Conservation (phyloP, 176 grass and related monocot genomes). For the Aegilops umbellulata region DNA sequence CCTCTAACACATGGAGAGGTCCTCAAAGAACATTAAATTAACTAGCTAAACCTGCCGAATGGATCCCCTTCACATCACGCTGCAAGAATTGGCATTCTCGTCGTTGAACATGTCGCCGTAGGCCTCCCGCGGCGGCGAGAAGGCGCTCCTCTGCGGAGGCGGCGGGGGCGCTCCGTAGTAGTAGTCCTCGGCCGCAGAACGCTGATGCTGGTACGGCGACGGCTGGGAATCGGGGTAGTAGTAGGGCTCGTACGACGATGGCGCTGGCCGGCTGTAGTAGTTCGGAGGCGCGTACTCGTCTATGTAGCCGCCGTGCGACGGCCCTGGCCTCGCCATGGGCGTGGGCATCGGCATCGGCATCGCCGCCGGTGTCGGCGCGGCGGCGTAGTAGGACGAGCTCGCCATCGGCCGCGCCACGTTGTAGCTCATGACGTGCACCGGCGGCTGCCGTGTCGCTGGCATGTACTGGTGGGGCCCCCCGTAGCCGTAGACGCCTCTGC, state of each 20-base stretch:
- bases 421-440: slow-evolving; percentile 52
- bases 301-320: slow-evolving; percentile 42
- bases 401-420: slow-evolving; percentile 47
- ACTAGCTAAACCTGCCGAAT: slow-evolving; percentile 9
- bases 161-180: slow-evolving; percentile 39
- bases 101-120: slow-evolving; percentile 63
- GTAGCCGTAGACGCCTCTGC: slow-evolving; percentile 1
- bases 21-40: not conserved
- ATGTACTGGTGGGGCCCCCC: not conserved
- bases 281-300: slow-evolving; percentile 46
- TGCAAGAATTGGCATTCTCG: slow-evolving; percentile 65
- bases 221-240: slow-evolving; percentile 30
- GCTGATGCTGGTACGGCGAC: slow-evolving; percentile 30
- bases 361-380: not conserved
- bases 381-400: slow-evolving; percentile 57
- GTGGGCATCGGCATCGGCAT: not conserved
- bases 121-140: slow-evolving; percentile 34
- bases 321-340: slow-evolving; percentile 5
- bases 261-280: slow-evolving; percentile 17
- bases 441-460: slow-evolving; percentile 21
- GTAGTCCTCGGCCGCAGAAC: slow-evolving; percentile 20
- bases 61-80: slow-evolving; percentile 41
- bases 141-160: slow-evolving; percentile 35
- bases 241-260: slow-evolving; percentile 38
- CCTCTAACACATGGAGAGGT: slow-evolving; percentile 2